Evolutionary conservation across 495 filamentous ascomycete species (phyloP), one percentile per base, ranked within the genome.

Genomic region (Lasiosphaeria hispida): DNA sequence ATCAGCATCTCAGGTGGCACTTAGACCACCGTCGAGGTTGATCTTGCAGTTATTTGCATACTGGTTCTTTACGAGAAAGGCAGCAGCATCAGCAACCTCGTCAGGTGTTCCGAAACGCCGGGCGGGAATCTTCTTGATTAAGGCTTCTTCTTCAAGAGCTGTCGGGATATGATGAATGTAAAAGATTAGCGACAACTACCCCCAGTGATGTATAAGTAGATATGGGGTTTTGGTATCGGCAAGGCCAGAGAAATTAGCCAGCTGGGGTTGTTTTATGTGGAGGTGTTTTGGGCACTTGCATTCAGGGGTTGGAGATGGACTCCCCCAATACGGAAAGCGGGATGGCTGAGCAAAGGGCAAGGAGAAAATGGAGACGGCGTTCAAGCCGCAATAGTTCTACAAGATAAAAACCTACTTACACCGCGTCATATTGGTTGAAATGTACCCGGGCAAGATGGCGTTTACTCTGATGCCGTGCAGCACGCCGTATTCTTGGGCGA

Each of bases 41-140:
- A 96, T 77, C 23, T 92, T 80, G 72, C 89, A 92, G 55, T 92
- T 92, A 65, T 92, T 91, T 8, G 89, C 86, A 67, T 92, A 96
- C 43, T 82, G 68, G 69, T 91, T 94, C 33, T 75, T 77, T n/a
- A 83, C 86, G 14, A 96, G 80, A 69, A 94, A 95, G 33, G 84
- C 70, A 42, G 85, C 90, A 45, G 90, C 90, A 58, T 91, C 86
- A n/a, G 90, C 90, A 30, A 95, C 79, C 63, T 96, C 91, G 4
- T 80, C 75, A 10, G 80, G 70, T 7, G 77, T 69, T 10, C 90
- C 91, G 60, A 91, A 84, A 9, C 89, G 82, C n/a, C 75, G 69
- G n/a, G 87, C 62, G 3, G 90, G 90, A 34, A 91, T 90, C 13
- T 42, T 62, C 61, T 41, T 74, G 64, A 64, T 38, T 63, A 68